phyloP scores from a whole-genome alignment of 148 eudicot genomes.

The Rhododendron henanense region DNA sequence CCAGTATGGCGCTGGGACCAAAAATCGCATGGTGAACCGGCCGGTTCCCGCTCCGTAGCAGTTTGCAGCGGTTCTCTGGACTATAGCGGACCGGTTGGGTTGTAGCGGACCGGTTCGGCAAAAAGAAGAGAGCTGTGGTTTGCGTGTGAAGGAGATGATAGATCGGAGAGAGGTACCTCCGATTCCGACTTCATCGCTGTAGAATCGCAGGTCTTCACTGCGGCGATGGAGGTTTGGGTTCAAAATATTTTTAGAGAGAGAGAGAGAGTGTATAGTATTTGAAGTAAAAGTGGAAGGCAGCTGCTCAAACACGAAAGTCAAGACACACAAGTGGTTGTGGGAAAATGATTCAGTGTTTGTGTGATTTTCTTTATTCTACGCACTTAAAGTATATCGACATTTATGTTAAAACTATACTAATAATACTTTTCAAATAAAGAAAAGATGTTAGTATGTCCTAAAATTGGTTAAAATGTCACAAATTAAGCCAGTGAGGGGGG shows the following conservation, averaged over 20 bases:
- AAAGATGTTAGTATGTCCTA: not conserved
- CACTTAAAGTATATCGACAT: not conserved
- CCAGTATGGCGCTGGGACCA: not conserved
- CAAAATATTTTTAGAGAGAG: not conserved
- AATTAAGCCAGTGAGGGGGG: not conserved
- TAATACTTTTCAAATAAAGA: not conserved
- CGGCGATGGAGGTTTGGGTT: no score
- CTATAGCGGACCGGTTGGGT: not conserved
- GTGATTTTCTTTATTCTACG: not conserved
- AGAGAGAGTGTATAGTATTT: not conserved
- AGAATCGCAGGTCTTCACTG: no score
- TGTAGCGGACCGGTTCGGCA: not conserved
- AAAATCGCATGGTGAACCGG: not conserved
- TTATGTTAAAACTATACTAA: not conserved
- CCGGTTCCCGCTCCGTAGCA: not conserved
- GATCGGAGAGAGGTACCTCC: not conserved
- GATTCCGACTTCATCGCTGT: not conserved
- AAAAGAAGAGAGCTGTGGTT: not conserved
- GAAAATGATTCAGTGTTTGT: not conserved
- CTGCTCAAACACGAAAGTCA: not conserved
- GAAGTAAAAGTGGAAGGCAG: not conserved
- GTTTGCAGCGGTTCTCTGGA: not conserved
- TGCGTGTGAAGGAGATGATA: not conserved
- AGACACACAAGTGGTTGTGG: not conserved
- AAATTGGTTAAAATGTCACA: not conserved